A percentile compares a stretch with the other conserved stretches of the same genome.
phyloP scores from a whole-genome alignment of 1,139 yeast genomes.

The Sugiyamaella neomexicana region DNA sequence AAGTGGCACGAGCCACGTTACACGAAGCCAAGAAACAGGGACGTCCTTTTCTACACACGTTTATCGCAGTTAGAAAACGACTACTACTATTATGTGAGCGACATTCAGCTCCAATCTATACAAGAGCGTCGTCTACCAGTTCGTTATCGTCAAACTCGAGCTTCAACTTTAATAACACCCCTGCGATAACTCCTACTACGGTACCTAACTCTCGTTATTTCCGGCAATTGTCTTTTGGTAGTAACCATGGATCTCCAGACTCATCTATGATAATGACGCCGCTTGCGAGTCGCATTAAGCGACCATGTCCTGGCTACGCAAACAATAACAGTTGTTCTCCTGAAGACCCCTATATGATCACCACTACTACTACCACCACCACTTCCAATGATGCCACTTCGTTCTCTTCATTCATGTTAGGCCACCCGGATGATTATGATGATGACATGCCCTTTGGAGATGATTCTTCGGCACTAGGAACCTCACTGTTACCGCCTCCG shows the following conservation, averaged over 20 bases:
- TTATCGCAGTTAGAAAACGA: slow-evolving; percentile 38
- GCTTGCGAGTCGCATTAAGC: slow-evolving; percentile 14
- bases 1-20: slow-evolving; percentile 39
- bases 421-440: slow-evolving; percentile 12
- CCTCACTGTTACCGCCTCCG: slow-evolving; percentile 4
- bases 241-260: slow-evolving; percentile 4
- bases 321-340: background rate
- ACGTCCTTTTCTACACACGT: slow-evolving; percentile 37
- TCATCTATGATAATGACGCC: slow-evolving; percentile 14
- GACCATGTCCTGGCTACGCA: background rate
- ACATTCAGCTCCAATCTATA: slow-evolving; percentile 15
- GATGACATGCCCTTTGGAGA: slow-evolving; percentile 7
- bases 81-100: slow-evolving; percentile 34
- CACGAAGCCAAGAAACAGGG: slow-evolving; percentile 34
- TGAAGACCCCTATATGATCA: slow-evolving; percentile 1
- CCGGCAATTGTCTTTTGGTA: slow-evolving; percentile 17
- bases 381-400: background rate
- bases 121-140: slow-evolving; percentile 16
- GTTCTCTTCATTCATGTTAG: slow-evolving; percentile 9
- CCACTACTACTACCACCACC: background rate
- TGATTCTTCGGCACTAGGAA: slow-evolving; percentile 3
- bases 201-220: slow-evolving; percentile 10
- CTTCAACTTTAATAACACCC: background rate
- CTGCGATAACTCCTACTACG: slow-evolving; percentile 7
- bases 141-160: slow-evolving; percentile 17